Conservation (phyloP, 169 alveolate species). For the Plasmodium fragile region DNA sequence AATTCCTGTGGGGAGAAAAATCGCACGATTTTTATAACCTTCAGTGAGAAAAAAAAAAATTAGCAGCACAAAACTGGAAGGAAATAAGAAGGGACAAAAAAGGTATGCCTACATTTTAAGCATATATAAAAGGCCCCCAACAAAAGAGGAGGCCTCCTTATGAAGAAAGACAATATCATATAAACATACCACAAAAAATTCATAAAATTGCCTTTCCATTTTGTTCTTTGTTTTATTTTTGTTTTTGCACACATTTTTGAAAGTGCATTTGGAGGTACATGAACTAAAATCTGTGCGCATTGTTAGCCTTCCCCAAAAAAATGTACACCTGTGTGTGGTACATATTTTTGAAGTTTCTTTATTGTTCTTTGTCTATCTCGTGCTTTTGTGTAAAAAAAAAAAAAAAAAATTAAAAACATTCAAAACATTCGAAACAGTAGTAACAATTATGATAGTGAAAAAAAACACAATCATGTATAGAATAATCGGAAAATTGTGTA, state of each 20-base stretch:
- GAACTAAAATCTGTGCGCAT: not conserved
- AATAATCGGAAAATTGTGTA: not conserved
- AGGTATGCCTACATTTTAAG: not conserved
- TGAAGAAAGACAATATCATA: not conserved
- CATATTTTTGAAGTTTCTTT: conserved; percentile 11
- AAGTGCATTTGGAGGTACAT: not conserved
- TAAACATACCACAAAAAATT: not conserved
- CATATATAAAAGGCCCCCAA: not conserved
- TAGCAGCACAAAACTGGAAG: not conserved
- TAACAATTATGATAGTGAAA: not conserved
- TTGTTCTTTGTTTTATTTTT: not conserved
- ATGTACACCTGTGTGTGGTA: not conserved
- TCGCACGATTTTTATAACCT: not conserved
- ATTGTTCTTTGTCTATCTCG: not conserved
- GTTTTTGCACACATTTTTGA: not conserved
- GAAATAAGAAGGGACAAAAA: not conserved
- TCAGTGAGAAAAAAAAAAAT: not conserved
- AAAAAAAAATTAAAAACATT: conserved; percentile 8
- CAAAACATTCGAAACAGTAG: not conserved
- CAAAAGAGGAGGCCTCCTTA: not conserved
- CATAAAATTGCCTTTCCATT: not conserved
- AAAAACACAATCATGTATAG: not conserved
- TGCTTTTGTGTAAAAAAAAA: not conserved
- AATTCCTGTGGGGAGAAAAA: not conserved
- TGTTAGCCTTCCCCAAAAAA: not conserved